A percentile compares a stretch with the other conserved stretches of the same genome.
These are phyloP conservation scores for Diaporthe sp. DNA, from an alignment of 2,329 filamentous ascomycete genomes.

Conservation along the genomic window DNA sequence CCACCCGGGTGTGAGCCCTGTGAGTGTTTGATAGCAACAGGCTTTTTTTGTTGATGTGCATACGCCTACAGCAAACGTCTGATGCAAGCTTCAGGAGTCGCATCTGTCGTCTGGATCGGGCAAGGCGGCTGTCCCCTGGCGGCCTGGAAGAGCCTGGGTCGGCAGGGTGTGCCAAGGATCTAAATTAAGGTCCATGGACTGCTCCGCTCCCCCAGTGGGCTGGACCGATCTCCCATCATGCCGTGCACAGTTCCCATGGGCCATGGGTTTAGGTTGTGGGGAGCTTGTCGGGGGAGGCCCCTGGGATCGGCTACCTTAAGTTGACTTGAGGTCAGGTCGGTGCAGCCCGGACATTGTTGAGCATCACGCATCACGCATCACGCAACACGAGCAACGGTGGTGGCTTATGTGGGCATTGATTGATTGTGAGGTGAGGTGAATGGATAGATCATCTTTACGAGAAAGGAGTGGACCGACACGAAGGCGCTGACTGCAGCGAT, in stretches of 20 bases:
- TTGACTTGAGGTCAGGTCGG: not conserved
- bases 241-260: constrained; percentile 12
- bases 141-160: not conserved
- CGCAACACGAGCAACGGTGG: not conserved
- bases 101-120: constrained; percentile 11
- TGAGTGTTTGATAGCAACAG: not conserved
- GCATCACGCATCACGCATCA: not conserved
- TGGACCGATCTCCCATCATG: constrained; percentile 22
- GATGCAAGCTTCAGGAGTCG: constrained; percentile 22
- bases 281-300: not conserved
- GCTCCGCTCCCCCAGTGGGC: constrained; percentile 20
- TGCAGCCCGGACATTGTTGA: not conserved
- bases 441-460: not conserved
- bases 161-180: not conserved
- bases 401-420: not conserved
- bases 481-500: not conserved
- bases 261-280: constrained; percentile 16
- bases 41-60: not conserved
- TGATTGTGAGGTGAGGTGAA: too few relatives aligned
- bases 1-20: not conserved
- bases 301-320: constrained; percentile 10
- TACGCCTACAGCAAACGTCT: not conserved
- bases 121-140: not conserved
- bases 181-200: constrained; percentile 19
- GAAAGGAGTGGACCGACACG: not conserved